These are phyloP conservation scores for Fusarium dimerum DNA, from an alignment of 2,329 filamentous ascomycete genomes.

Conservation along the genomic window DNA sequence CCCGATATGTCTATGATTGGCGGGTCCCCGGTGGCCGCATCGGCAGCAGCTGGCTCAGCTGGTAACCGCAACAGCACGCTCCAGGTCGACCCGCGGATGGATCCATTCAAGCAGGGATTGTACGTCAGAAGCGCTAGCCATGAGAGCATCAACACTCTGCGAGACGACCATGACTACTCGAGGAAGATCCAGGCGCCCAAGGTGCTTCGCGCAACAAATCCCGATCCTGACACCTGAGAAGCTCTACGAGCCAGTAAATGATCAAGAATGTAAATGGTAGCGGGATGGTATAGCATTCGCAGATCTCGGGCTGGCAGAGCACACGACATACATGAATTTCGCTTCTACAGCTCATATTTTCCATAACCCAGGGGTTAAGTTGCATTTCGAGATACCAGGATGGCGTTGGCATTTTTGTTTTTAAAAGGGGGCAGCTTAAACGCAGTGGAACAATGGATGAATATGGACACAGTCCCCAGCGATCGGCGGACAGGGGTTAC, in stretches of 20 bases:
- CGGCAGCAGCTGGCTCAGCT: slow-evolving; percentile 33
- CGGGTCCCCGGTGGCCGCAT: slow-evolving; percentile 34
- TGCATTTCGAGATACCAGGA: slow-evolving; percentile 43
- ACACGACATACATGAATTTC: slow-evolving; percentile 37
- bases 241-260: slow-evolving; percentile 3
- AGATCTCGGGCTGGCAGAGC: slow-evolving; percentile 26
- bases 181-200: slow-evolving; percentile 56
- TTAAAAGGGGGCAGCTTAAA: slow-evolving; percentile 24
- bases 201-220: slow-evolving; percentile 64
- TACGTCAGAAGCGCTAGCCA: slow-evolving; percentile 61
- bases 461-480: slow-evolving; percentile 12
- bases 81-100: slow-evolving; percentile 63
- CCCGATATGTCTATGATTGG: slow-evolving; percentile 42
- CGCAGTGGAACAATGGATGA: slow-evolving; percentile 11
- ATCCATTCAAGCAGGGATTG: slow-evolving; percentile 59
- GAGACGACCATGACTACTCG: slow-evolving; percentile 67
- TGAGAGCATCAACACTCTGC: slow-evolving; percentile 64
- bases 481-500: slow-evolving; percentile 6
- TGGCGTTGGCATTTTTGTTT: slow-evolving; percentile 36
- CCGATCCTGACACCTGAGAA: slow-evolving; percentile 46
- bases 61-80: slow-evolving; percentile 55
- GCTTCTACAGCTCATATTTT: slow-evolving; percentile 24
- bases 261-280: slow-evolving; percentile 6
- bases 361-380: slow-evolving; percentile 25
- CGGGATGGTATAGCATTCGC: slow-evolving; percentile 10